Base-by-base conservation (phyloP, 1,139 yeast genomes). In the Blastobotrys capitulatus region DNA sequence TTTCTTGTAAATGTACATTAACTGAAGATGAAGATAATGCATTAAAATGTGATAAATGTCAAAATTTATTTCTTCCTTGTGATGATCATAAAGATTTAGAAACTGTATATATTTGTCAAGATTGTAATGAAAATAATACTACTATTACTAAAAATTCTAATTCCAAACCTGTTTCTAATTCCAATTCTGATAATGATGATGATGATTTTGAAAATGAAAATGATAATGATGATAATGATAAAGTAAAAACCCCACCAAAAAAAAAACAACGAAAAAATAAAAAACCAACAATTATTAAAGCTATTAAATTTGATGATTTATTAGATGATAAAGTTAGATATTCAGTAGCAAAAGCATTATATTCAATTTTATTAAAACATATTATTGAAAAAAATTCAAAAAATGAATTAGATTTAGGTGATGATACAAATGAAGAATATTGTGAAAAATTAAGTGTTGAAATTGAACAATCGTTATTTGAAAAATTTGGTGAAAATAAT, bases 381-480 rank as follows among this genome's bases (percentile, higher is more conserved):
- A 73, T 77, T 37, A 76, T 78, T 1, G 69, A 66, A 13, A 72
- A 74, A 8, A 58, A 65, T 22, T 52, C 56, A 6, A 61, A 60
- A 10, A 61, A 66, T 1, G 64, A 64, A 13, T 58, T 60, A 46
- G 45, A 46, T 3, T 52, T 65, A 12, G 64, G 65, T 0, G 58
- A 52, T 35, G 83, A 78, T 53, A 72, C 78, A 6, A 60, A 73
- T n/a, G 62, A 62, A 12, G 64, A 56, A 16, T 63, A 68, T 58
- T 69, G 76, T 1, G 66, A 61, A 46, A 53, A 58, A 19, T 60
- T 77, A 19, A 76, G 77, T 50, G 53, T 64, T 13, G 70, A 65
- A 13, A 60, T 77, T 35, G 79, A 69, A 57, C 57, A 63, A 27
- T 72, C 72, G 2, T 64, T 76, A 47, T 72, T 64, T 52, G 70